Evolutionary conservation across 2,329 filamentous ascomycete genomes (phyloP), one percentile per base, ranked within the genome.

Genomic region (Pochonia chlamydosporia): DNA sequence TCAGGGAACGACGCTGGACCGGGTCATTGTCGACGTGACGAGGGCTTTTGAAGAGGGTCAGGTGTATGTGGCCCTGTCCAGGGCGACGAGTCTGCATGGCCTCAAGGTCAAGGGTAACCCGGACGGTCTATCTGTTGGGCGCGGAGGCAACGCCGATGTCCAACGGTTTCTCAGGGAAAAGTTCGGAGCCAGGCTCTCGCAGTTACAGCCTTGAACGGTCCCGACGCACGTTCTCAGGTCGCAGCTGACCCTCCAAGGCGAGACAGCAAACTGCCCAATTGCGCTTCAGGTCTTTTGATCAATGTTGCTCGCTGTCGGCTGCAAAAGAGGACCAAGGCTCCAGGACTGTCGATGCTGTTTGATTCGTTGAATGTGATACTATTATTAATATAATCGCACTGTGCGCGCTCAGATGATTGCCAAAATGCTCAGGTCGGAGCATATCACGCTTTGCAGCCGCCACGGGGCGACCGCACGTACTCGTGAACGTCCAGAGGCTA

Each of bases 1-100:
- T 4, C 78, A 85, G 63, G 79, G 81, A 3, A 76, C 84, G 69
- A 83, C 80, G 2, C 63, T 86, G 4, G 74, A 83, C 18, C 70
- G 71, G 4, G 79, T 80, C 2, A 68, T 74, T 2, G 77, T 85
- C 2, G 63, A 84, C 55, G 57, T 85, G 5, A 57, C 59, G 1
- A 59, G 61, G 5, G 70, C 70, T 0, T 85, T 83, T 54, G 76
- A 77, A 48, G 65, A 72, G 24, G 79, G 79, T 0, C 80, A 84
- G 61, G 73, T 75, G 0, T 85, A 85, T 48, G 82, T 85, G 3
- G 58, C 58, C 3, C 14, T 60, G 2, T 60, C 58, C 3, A 35
- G 58, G 20, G 57, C 49, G 9, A 60, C 39, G 2, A 39, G 49
- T 16, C 49, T 59, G 2, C 31, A 43, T 1, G 55, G 57, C 0